These are phyloP conservation scores for Chaetothyriales sp. DNA, from an alignment of 2,329 filamentous ascomycete genomes.

Conservation along the genomic window DNA sequence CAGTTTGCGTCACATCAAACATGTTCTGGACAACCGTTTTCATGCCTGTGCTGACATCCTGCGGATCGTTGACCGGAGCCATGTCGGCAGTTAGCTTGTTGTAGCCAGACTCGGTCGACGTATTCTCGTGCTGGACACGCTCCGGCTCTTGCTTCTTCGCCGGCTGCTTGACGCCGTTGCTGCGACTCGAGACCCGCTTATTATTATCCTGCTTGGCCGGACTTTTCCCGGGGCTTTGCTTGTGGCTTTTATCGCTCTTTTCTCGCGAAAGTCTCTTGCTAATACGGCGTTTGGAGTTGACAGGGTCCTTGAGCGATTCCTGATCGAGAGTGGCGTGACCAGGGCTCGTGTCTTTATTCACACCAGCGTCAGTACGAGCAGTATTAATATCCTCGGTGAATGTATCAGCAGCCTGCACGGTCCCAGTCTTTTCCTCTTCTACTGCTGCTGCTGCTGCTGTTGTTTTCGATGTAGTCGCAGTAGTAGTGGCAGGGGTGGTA, in stretches of 20 bases:
- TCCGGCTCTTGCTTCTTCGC: neutral
- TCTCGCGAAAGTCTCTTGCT: neutral
- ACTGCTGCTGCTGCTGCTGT: neutral
- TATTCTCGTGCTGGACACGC: neutral
- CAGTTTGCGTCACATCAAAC: conserved; percentile 44
- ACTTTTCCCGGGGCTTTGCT: neutral
- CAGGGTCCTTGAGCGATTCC: neutral
- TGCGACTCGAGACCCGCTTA: neutral
- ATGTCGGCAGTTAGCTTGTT: conserved; percentile 4
- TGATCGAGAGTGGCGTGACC: neutral
- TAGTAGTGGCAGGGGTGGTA: no score
- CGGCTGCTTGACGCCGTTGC: neutral
- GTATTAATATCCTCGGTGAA: neutral
- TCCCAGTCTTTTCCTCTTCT: neutral
- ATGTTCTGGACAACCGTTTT: conserved; percentile 48
- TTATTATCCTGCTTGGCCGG: neutral
- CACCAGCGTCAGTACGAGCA: neutral
- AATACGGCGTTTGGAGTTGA: neutral
- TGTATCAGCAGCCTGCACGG: neutral
- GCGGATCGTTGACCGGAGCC: conserved; percentile 14
- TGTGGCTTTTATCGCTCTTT: neutral
- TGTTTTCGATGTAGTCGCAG: neutral
- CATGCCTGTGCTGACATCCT: conserved; percentile 11
- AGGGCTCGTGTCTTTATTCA: neutral
- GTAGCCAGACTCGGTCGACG: neutral